Base-by-base conservation (phyloP, 768 basidiomycete genomes). In the Lactifluus hygrophoroides region DNA sequence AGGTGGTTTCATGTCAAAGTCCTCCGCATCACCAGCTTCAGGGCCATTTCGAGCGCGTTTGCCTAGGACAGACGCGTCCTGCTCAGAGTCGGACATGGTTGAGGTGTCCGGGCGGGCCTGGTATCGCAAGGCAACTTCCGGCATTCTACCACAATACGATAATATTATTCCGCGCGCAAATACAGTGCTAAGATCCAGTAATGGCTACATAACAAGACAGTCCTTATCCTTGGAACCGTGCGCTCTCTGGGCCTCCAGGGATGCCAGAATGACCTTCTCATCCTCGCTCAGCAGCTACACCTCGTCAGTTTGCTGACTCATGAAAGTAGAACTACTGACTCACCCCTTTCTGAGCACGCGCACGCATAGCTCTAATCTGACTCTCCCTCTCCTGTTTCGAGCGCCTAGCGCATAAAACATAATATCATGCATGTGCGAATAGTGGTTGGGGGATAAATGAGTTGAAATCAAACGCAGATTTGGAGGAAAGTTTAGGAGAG, bases 331-430 rank as follows among this genome's bases (percentile, higher is more conserved):
- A 56, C 45, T 19, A 38, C 34, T 13, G 25, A 75, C 83, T 65
- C 71, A 89, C 82, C 63, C 89, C 89, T 72, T 86, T 91, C 78
- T 78, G 79, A 5, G 83, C 86, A 40, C 89, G 80, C 57, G 79
- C 84, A 67, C 80, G 74, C 82, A 91, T 82, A 3, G 84, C 88
- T 69, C 79, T 83, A 60, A 80, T 69, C 67, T 77, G 76, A 64
- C 87, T 90, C 67, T 84, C 84, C 66, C 80, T 76, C 71, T 92
- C 90, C 13, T 83, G 84, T 72, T 75, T 84, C 42, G 87, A 86
- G 21, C 88, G 86, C 64, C 88, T 89, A 67, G 57, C 34, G 52
- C 63, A 68, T 60, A 23, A 64, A 65, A 70, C 70, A 68, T 58
- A 68, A 54, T 17, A 67, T 88, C 72, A 90, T 58, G 85, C 85